These are phyloP conservation scores for Takashimella tepidaria DNA, from an alignment of 1,284 basidiomycete genomes.

Conservation along the genomic window DNA sequence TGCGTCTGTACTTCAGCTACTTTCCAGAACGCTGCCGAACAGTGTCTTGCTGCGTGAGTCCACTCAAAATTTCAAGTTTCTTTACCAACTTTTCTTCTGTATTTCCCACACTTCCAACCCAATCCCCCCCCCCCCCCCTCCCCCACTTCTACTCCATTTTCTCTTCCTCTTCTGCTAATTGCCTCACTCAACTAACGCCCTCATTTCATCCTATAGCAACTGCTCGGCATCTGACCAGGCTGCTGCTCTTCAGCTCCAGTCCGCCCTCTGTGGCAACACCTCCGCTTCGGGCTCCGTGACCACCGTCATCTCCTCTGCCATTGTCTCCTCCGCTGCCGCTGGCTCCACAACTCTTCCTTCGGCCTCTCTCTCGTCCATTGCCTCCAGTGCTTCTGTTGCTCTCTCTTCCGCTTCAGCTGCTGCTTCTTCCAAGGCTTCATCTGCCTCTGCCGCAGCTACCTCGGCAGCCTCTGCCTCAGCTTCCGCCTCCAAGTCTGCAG, in stretches of 20 bases:
- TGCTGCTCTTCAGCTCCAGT: conserved; percentile 24
- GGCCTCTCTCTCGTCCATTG: conserved; percentile 8
- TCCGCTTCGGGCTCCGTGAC: conserved; percentile 18
- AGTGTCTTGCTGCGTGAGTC: conserved; percentile 32
- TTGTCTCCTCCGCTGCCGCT: conserved; percentile 14
- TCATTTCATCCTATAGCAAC: conserved; percentile 17
- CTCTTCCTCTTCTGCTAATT: too few species aligned
- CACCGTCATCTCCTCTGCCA: conserved; percentile 15
- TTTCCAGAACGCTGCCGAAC: conserved; percentile 32
- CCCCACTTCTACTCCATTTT: too few species aligned
- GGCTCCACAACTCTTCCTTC: conserved; percentile 9
- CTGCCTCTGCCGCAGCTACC: background rate
- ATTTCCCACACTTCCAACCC: too few species aligned
- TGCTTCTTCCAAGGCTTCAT: background rate
- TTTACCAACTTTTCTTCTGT: too few species aligned
- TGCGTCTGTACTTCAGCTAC: conserved; percentile 35
- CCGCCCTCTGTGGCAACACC: conserved; percentile 20
- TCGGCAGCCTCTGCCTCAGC: background rate
- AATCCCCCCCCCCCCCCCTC: too few species aligned
- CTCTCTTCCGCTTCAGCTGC: background rate
- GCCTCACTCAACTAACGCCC: too few species aligned
- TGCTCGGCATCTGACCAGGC: conserved; percentile 33
- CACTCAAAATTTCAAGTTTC: too few species aligned
- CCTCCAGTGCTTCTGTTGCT: conserved; percentile 1
- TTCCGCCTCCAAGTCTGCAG: conserved; percentile 5